A percentile compares a stretch with the other conserved stretches of the same genome.
Conservation (phyloP, 371 early-diverging fungal genomes). For the Apophysomyces trapeziformis region DNA sequence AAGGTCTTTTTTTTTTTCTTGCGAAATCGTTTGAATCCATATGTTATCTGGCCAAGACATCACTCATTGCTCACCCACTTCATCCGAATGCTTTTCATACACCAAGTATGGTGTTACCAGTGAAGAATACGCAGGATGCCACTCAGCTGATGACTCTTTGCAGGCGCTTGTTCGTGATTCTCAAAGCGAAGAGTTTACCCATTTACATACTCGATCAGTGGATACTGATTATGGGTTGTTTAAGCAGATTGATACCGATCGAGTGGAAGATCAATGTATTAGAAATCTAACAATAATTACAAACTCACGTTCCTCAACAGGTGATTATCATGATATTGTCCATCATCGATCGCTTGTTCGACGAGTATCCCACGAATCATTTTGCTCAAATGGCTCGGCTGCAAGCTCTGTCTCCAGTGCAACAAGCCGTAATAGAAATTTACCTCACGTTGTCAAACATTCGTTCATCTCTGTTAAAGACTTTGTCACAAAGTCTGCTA, state of each 20-base stretch:
- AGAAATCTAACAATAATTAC: not conserved
- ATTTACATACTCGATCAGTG: not conserved
- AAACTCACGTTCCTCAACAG: not conserved
- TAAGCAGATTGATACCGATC: not conserved
- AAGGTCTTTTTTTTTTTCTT: not conserved
- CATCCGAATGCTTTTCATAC: not conserved
- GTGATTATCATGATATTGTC: not conserved
- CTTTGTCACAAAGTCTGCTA: conserved; percentile 20
- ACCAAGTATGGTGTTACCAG: not conserved
- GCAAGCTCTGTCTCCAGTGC: conserved; percentile 49
- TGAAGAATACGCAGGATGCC: not conserved
- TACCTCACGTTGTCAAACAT: conserved; percentile 45
- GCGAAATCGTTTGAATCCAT: not conserved
- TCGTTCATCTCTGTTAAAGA: conserved; percentile 41
- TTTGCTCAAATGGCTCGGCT: conserved; percentile 41
- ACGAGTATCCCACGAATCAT: conserved; percentile 32
- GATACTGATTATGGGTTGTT: not conserved
- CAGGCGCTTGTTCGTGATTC: not conserved
- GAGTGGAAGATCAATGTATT: not conserved
- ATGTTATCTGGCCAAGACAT: conserved; percentile 6
- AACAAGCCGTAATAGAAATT: conserved; percentile 40
- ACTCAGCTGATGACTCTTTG: conserved; percentile 1
- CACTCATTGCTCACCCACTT: not conserved
- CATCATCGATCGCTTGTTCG: not conserved
- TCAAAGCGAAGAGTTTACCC: not conserved